Evolutionary conservation across 805 yeast genomes (phyloP).

Genomic region (Lachancea thermotolerans): DNA sequence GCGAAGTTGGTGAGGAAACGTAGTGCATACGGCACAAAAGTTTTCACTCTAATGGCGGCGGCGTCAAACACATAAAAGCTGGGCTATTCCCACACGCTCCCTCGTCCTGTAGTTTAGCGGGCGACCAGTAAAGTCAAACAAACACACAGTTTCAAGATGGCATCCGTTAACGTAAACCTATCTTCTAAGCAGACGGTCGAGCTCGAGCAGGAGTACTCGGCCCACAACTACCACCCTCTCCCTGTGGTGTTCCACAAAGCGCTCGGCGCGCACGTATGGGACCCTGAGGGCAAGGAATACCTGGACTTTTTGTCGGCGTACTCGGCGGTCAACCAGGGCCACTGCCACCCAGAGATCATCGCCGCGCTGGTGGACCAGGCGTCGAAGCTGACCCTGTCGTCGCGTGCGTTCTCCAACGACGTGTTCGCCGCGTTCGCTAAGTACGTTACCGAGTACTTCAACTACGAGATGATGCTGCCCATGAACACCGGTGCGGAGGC

Average conservation of each 20-base stretch:
- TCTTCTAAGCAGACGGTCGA: constrained; percentile 60
- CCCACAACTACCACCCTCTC: constrained; percentile 94
- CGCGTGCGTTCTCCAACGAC: constrained; percentile 89
- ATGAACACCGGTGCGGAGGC: constrained; percentile 99
- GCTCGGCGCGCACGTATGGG: constrained; percentile 92
- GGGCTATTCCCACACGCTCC: no score
- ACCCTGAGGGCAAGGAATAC: constrained; percentile 93
- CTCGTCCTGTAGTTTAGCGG: background rate
- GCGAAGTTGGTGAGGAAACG: background rate
- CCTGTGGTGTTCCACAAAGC: constrained; percentile 92
- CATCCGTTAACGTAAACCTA: constrained; percentile 35
- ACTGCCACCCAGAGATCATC: constrained; percentile 91
- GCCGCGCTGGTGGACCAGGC: constrained; percentile 85
- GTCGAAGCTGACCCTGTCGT: constrained; percentile 70
- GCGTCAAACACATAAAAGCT: no score
- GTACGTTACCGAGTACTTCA: constrained; percentile 79
- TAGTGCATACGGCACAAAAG: background rate
- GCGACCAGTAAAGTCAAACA: background rate
- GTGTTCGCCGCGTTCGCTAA: constrained; percentile 82
- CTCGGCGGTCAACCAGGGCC: constrained; percentile 97
- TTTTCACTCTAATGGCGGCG: background rate
- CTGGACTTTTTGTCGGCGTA: constrained; percentile 90
- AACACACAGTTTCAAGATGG: background rate
- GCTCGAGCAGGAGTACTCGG: constrained; percentile 76
- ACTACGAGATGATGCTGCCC: constrained; percentile 89